These are phyloP conservation scores for Rhododendron vialii DNA, from an alignment of 148 eudicot genomes.

Conservation along the genomic window DNA sequence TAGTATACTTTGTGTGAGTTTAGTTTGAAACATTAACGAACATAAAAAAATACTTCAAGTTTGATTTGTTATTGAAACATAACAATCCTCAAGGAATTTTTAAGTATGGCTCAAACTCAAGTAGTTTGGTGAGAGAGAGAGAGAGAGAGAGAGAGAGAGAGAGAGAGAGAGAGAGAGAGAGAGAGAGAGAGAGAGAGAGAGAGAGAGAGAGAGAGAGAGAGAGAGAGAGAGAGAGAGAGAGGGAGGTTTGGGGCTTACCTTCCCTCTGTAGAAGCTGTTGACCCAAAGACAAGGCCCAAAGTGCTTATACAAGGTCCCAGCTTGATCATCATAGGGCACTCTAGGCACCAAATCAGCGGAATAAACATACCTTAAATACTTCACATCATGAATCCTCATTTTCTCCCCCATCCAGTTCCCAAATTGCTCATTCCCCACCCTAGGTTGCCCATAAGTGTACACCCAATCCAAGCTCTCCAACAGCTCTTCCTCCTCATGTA, in stretches of 20 bases:
- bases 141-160: too few species aligned
- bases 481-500: slow-evolving; percentile 52
- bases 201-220: not conserved
- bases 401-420: slow-evolving; percentile 66
- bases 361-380: slow-evolving; percentile 61
- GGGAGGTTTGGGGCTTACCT: slow-evolving; percentile 24
- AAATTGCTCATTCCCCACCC: slow-evolving; percentile 63
- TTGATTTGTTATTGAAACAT: not conserved
- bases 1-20: not conserved
- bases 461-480: slow-evolving; percentile 58
- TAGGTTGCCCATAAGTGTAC: slow-evolving; percentile 82
- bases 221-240: not conserved
- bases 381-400: slow-evolving; percentile 36
- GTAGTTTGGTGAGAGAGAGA: not conserved
- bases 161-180: too few species aligned
- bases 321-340: slow-evolving; percentile 58
- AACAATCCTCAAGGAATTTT: too few species aligned
- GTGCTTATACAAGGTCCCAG: slow-evolving; percentile 53
- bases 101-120: not conserved
- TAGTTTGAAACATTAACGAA: not conserved
- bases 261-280: slow-evolving; percentile 47
- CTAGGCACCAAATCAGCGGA: slow-evolving; percentile 73
- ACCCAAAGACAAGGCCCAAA: slow-evolving; percentile 60
- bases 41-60: not conserved
- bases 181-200: too few species aligned